phyloP scores from a whole-genome alignment of 2,329 filamentous ascomycete species.

The Fusarium acutatum region DNA sequence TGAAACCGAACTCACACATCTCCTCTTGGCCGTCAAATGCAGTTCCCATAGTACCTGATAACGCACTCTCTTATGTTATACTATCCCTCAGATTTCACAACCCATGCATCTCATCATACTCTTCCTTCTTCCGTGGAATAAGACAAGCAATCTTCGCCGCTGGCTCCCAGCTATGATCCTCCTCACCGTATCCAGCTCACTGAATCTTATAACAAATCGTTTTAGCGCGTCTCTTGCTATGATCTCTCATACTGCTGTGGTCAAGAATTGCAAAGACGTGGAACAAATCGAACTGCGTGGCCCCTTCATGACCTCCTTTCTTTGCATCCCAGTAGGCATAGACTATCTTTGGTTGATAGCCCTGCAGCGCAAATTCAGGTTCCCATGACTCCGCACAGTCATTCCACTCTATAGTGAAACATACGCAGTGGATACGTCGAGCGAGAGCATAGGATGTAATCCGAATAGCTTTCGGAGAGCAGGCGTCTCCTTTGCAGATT shows the following conservation, averaged over 20 bases:
- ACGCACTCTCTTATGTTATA: fast-evolving
- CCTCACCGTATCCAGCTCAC: background rate
- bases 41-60: too few relatives aligned
- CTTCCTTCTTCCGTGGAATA: background rate
- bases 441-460: background rate
- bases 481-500: fast-evolving
- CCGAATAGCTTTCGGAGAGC: fast-evolving
- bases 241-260: background rate
- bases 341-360: background rate
- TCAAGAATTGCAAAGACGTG: background rate
- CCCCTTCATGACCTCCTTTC: background rate
- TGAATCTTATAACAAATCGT: background rate
- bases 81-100: background rate
- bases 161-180: background rate
- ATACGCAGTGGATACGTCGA: background rate
- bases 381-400: background rate
- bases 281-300: background rate
- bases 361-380: fast-evolving
- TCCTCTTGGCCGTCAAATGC: fast-evolving
- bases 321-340: background rate
- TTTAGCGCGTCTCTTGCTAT: background rate
- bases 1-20: too few relatives aligned
- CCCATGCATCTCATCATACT: background rate
- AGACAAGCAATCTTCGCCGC: background rate
- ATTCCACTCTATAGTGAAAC: background rate